A percentile compares a stretch with the other conserved stretches of the same genome.
Evolutionary conservation across 2,329 filamentous ascomycete genomes (phyloP).

Genomic region (Lachnellula hyalina): DNA sequence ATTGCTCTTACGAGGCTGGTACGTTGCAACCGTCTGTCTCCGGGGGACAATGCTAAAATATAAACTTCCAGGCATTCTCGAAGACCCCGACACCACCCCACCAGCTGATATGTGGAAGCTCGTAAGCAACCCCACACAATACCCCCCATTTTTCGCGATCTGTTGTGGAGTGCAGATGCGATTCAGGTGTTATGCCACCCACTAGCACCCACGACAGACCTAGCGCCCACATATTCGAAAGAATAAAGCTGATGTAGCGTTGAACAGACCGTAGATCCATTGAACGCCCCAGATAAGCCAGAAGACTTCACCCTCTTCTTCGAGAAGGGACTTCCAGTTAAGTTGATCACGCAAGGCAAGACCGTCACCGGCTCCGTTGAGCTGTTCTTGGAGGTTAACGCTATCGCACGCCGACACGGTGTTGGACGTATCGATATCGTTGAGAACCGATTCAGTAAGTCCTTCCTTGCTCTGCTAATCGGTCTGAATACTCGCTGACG

Average conservation of each 20-base stretch:
- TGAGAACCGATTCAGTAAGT: slow-evolving; percentile 62
- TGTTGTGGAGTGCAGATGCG: neutral
- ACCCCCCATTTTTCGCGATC: neutral
- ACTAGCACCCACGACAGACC: neutral
- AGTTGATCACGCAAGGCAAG: slow-evolving; percentile 55
- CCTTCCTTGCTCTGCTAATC: neutral
- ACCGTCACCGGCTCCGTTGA: slow-evolving; percentile 63
- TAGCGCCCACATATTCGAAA: neutral
- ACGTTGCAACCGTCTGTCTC: slow-evolving; percentile 25
- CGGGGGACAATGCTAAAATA: neutral
- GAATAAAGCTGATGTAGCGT: neutral
- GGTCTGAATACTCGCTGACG: neutral
- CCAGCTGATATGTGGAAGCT: slow-evolving; percentile 78
- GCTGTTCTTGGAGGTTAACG: slow-evolving; percentile 67
- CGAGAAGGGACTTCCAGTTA: slow-evolving; percentile 68
- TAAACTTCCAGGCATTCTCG: slow-evolving; percentile 41
- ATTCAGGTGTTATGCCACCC: neutral
- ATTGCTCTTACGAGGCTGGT: slow-evolving; percentile 77
- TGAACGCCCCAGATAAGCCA: slow-evolving; percentile 64
- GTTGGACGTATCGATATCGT: slow-evolving; percentile 81
- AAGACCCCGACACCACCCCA: slow-evolving; percentile 58
- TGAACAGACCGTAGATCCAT: slow-evolving; percentile 53
- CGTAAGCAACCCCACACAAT: neutral
- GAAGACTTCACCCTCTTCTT: slow-evolving; percentile 68
- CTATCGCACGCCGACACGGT: slow-evolving; percentile 66